A percentile compares a stretch with the other conserved stretches of the same genome.
These are phyloP conservation scores for Dendrocalamus sinicus DNA, from an alignment of 176 grass and related monocot genomes.

Conservation along the genomic window DNA sequence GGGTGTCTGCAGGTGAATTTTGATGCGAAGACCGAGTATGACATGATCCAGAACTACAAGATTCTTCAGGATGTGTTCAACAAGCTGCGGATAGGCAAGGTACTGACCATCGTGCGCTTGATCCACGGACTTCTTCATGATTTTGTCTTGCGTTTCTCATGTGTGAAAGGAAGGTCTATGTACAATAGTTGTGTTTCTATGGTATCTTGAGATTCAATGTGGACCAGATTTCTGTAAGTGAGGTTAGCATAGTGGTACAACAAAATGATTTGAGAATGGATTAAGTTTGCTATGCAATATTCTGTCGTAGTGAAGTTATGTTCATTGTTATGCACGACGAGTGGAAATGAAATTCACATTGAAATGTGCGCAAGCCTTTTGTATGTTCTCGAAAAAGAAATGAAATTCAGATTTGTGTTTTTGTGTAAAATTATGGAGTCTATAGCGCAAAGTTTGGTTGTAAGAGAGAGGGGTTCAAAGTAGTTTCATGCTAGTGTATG, in stretches of 20 bases:
- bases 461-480: neutral
- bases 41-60: constrained; percentile 98
- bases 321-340: constrained; percentile 3
- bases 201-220: neutral
- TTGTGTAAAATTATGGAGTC: neutral
- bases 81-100: constrained; percentile 76
- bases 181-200: neutral
- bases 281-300: neutral
- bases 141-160: neutral
- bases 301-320: neutral
- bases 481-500: neutral
- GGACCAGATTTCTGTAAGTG: neutral
- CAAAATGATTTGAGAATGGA: neutral
- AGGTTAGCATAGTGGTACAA: neutral
- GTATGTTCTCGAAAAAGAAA: too few relatives aligned
- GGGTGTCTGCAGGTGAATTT: constrained; percentile 75
- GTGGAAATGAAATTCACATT: neutral
- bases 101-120: neutral
- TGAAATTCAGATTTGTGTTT: neutral
- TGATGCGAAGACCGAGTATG: constrained; percentile 90
- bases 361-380: too few relatives aligned
- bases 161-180: neutral
- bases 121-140: neutral
- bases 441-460: neutral
- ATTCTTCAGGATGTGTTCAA: constrained; percentile 89